Base-by-base conservation (phyloP, 441 rosid species). In the Brassica balearica region DNA sequence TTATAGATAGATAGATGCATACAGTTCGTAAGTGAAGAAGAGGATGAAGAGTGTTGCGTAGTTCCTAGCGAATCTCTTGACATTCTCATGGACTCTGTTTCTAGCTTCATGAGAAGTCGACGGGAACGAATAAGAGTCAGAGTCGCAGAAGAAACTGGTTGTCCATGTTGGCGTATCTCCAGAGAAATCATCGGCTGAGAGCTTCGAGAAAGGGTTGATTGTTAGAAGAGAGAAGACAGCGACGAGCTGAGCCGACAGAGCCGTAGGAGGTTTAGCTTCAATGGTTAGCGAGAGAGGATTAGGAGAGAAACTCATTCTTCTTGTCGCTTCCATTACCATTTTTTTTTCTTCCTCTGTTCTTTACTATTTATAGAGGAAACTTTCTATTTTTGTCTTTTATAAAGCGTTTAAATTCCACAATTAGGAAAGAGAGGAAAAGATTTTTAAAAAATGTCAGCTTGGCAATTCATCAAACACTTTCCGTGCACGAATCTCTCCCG, bases 21-120 rank as follows among this genome's bases (percentile, higher is more conserved):
- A 91, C 92, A 92, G 82, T 61, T 96, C 23, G 68, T 91, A 92
- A 60, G 94, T 87, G 43, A 89, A 88, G 89, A 85, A 85, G 79
- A 89, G 82, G 56, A 88, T 79, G 65, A 87, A 85, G 58, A 92
- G 86, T 25, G 84, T 84, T 15, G 90, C 89, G 65, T 91, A 91
- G 71, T 81, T 88, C 65, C 81, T 86, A 8, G 92, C 85, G 76
- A 86, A 91, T 22, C 96, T 89, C 85, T 85, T 91, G 56, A 88
- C 84, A 51, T 90, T 90, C 89, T 93, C 95, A 53, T 87, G 89
- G 69, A 87, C 88, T 77, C 96, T 82, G 80, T 82, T 86, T 75
- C 85, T 77, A 5, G 87, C 90, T 84, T 84, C 87, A 53, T 83
- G 63, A 64, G 72, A 53, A 32, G 89, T 86, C 32, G 89, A 82